Conservation (phyloP, 2,329 filamentous ascomycete genomes). For the Cryphonectria nitschkei region DNA sequence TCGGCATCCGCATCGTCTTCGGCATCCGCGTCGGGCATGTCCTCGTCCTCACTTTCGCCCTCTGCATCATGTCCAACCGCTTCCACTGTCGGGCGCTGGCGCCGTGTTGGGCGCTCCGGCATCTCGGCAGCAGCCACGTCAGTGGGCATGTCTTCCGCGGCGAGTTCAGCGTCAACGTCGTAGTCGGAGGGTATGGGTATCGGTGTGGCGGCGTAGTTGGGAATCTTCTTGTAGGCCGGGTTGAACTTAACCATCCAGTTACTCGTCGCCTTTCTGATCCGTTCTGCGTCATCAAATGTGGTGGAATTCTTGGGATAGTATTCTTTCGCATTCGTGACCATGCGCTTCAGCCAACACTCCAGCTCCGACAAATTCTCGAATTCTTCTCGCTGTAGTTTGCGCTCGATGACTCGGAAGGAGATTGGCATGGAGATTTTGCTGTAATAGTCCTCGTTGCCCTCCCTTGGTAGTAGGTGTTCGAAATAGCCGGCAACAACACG, state of each 20-base stretch:
- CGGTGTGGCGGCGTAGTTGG: conserved; percentile 70
- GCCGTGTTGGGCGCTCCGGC: conserved; percentile 28
- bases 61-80: conserved; percentile 32
- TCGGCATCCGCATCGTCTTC: conserved; percentile 40
- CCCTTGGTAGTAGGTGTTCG: conserved; percentile 68
- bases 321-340: conserved; percentile 86
- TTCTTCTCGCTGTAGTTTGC: conserved; percentile 68
- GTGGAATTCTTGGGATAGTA: conserved; percentile 75
- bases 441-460: conserved; percentile 75
- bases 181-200: conserved; percentile 71
- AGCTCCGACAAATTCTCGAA: conserved; percentile 74
- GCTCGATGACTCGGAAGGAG: conserved; percentile 76
- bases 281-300: conserved; percentile 82
- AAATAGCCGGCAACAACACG: conserved; percentile 77
- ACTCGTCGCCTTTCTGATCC: conserved; percentile 81
- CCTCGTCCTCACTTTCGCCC: conserved; percentile 36
- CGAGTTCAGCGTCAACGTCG: conserved; percentile 25
- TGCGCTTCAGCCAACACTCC: conserved; percentile 84
- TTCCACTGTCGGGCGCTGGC: conserved; percentile 23
- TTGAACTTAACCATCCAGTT: conserved; percentile 89
- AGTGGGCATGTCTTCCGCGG: conserved; percentile 22
- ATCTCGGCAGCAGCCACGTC: conserved; percentile 18
- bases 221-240: conserved; percentile 73
- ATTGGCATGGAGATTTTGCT: conserved; percentile 76
- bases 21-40: conserved; percentile 37